Percentiles rank a stretch among this genome's conserved stretches.
These are phyloP conservation scores for Zarea fungicola DNA, from an alignment of 2,329 filamentous ascomycete genomes.

Conservation along the genomic window DNA sequence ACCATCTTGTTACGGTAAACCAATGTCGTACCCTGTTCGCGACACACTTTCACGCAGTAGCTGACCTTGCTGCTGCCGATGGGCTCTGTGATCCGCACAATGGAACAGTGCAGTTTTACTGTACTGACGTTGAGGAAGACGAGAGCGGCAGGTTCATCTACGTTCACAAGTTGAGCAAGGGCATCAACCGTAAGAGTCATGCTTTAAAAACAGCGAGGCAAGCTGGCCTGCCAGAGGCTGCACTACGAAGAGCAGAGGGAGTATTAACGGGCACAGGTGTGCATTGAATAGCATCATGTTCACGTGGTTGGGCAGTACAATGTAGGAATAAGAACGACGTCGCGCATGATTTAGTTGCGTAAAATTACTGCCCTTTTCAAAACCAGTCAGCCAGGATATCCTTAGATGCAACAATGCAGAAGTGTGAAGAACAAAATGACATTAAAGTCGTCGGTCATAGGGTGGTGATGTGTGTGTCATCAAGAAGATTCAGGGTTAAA, in stretches of 20 bases:
- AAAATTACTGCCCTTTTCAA: background rate
- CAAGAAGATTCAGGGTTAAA: conserved; percentile 61
- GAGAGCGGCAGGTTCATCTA: conserved; percentile 70
- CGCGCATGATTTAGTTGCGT: too few species aligned
- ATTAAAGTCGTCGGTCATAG: conserved; percentile 43
- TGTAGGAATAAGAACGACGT: background rate
- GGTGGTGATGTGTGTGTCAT: conserved; percentile 53
- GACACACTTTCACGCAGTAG: conserved; percentile 85
- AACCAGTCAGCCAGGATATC: conserved; percentile 35
- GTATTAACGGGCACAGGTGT: conserved; percentile 38
- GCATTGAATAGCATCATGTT: background rate
- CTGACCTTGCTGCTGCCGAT: conserved; percentile 63
- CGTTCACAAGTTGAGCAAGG: conserved; percentile 73
- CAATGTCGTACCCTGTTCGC: conserved; percentile 81
- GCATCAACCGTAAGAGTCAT: conserved; percentile 82
- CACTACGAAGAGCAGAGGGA: conserved; percentile 60
- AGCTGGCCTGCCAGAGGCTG: conserved; percentile 72
- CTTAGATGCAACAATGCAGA: conserved; percentile 21
- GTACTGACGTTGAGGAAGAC: conserved; percentile 82
- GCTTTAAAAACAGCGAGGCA: conserved; percentile 90
- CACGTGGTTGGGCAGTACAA: background rate
- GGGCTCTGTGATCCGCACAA: conserved; percentile 33
- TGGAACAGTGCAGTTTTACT: conserved; percentile 64
- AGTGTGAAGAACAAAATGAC: conserved; percentile 8
- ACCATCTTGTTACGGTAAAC: conserved; percentile 76